A percentile compares a stretch with the other conserved stretches of the same genome.
phyloP scores from a whole-genome alignment of 352 stramenopile species.

The Phytophthora lateralis region DNA sequence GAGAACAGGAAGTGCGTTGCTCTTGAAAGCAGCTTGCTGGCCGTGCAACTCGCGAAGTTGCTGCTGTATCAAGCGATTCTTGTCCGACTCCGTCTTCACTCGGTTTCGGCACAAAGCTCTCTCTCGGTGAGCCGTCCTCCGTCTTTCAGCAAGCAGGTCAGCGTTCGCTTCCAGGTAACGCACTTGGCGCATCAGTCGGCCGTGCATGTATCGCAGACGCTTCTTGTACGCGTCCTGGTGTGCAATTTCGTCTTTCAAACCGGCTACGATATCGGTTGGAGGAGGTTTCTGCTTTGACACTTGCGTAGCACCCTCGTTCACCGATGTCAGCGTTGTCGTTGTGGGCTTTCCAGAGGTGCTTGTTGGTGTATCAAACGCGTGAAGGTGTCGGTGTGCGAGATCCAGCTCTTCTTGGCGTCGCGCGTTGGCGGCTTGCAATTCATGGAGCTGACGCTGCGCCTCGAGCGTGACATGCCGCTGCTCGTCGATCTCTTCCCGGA shows the following conservation, averaged over 20 bases:
- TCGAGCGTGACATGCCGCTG: conserved; percentile 53
- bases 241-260: conserved; percentile 50
- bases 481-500: conserved; percentile 62
- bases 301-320: neutral
- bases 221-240: conserved; percentile 65
- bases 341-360: conserved; percentile 8
- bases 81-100: conserved; percentile 44
- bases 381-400: conserved; percentile 45
- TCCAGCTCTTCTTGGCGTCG: conserved; percentile 46
- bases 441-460: conserved; percentile 52
- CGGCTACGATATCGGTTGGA: conserved; percentile 3
- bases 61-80: conserved; percentile 33
- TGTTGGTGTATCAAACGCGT: conserved; percentile 24
- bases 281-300: conserved; percentile 6
- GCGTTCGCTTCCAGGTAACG: conserved; percentile 47
- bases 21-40: conserved; percentile 32
- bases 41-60: conserved; percentile 32
- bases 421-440: conserved; percentile 37
- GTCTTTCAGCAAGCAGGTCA: conserved; percentile 37
- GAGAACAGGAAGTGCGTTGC: conserved; percentile 42
- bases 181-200: conserved; percentile 42
- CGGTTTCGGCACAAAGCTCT: conserved; percentile 41
- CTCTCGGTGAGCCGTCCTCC: conserved; percentile 32
- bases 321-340: conserved; percentile 8
- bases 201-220: conserved; percentile 50